Conservation (phyloP, 2,329 filamentous ascomycete species). For the Aspergillus uvarum region DNA sequence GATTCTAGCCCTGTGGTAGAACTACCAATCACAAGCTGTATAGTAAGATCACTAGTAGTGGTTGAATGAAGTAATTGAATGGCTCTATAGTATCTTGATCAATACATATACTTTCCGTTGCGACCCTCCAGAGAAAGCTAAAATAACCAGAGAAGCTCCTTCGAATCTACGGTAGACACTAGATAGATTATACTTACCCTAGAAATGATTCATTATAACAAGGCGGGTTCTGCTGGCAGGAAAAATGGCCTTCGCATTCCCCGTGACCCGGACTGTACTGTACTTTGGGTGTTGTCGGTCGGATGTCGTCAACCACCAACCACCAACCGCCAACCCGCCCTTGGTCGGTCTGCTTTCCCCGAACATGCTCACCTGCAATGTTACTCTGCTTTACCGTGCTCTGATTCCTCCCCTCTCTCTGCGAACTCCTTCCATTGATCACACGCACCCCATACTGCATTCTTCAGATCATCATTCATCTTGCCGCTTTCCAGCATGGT, state of each 20-base stretch:
- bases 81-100: no score
- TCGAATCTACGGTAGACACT: no score
- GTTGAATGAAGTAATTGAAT: no score
- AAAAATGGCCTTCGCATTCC: conserved; percentile 9
- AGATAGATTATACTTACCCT: no score
- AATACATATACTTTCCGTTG: no score
- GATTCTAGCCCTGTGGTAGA: no score
- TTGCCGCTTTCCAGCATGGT: conserved; percentile 19
- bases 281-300: conserved; percentile 11
- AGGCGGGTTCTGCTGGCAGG: background rate
- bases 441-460: background rate
- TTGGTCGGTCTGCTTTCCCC: background rate
- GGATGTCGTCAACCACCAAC: conserved; percentile 12
- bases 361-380: background rate
- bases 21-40: no score
- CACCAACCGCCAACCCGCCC: conserved; percentile 9
- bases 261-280: conserved; percentile 15
- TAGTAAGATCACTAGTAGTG: no score
- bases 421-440: background rate
- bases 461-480: background rate
- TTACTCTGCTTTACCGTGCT: background rate
- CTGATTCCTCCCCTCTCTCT: background rate
- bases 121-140: no score
- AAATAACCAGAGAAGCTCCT: no score
- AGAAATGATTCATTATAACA: background rate